phyloP scores from a whole-genome alignment of 2,329 filamentous ascomycete species.

The Volutella citrinella region DNA sequence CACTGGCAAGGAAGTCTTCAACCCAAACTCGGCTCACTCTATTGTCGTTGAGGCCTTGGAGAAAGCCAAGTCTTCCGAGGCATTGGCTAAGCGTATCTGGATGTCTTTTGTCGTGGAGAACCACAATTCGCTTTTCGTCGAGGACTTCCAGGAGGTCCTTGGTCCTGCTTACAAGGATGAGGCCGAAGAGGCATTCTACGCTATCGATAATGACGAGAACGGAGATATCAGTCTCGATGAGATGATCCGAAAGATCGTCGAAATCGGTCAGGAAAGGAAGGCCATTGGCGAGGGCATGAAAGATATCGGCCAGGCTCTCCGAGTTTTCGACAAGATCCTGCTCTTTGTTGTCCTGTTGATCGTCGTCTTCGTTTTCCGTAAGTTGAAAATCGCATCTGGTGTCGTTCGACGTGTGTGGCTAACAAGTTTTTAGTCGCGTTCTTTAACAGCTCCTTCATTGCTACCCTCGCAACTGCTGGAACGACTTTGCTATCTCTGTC shows the following conservation, averaged over 20 bases:
- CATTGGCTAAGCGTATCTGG: slow-evolving; percentile 92
- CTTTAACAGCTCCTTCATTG: slow-evolving; percentile 81
- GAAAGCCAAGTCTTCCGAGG: slow-evolving; percentile 78
- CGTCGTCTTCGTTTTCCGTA: slow-evolving; percentile 77
- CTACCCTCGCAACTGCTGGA: slow-evolving; percentile 83
- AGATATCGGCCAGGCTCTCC: slow-evolving; percentile 92
- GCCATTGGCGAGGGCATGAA: slow-evolving; percentile 91
- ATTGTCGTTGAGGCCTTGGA: slow-evolving; percentile 87
- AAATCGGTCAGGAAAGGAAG: slow-evolving; percentile 82
- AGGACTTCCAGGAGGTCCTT: slow-evolving; percentile 86
- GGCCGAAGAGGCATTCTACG: slow-evolving; percentile 79
- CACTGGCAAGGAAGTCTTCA: slow-evolving; percentile 93
- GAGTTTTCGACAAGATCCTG: slow-evolving; percentile 83
- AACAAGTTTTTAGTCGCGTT: slow-evolving; percentile 62
- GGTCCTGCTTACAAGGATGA: slow-evolving; percentile 70
- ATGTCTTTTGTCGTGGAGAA: slow-evolving; percentile 97
- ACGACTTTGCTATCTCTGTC: slow-evolving; percentile 93
- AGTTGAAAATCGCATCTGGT: too few species aligned
- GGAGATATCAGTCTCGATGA: slow-evolving; percentile 94
- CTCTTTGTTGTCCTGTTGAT: slow-evolving; percentile 78
- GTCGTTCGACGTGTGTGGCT: too few species aligned
- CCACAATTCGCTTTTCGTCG: slow-evolving; percentile 70
- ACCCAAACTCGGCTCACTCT: slow-evolving; percentile 84
- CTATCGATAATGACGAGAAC: slow-evolving; percentile 83
- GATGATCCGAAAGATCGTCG: slow-evolving; percentile 84